Evolutionary conservation across 192 early-diverging fungal genomes (phyloP).

Genomic region (Entrophospora sp.): DNA sequence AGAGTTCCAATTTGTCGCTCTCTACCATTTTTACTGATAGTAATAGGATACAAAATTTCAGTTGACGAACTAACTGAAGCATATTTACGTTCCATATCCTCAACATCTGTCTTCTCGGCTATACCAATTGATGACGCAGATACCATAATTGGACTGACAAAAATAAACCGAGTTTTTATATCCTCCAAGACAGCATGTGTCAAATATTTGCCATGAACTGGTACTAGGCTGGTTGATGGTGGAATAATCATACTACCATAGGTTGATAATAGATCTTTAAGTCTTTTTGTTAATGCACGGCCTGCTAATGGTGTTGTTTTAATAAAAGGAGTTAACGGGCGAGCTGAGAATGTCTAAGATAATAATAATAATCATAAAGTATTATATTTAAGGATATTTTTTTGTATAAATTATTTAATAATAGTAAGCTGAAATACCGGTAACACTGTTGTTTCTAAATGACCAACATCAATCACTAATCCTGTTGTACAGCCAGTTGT

Average conservation of each 20-base stretch:
- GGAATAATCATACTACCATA: slow-evolving; percentile 33
- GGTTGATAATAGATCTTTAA: slow-evolving; percentile 44
- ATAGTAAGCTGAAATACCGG: no score
- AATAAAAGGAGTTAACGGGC: slow-evolving; percentile 57
- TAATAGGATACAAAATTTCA: slow-evolving; percentile 37
- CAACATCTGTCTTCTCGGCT: slow-evolving; percentile 23
- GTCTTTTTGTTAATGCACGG: slow-evolving; percentile 43
- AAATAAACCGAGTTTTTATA: slow-evolving; percentile 56
- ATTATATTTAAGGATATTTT: no score
- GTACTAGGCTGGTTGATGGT: slow-evolving; percentile 31
- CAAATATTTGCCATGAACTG: slow-evolving; percentile 39
- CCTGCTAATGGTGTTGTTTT: slow-evolving; percentile 59
- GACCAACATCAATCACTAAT: slow-evolving; percentile 80
- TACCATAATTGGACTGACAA: slow-evolving; percentile 45
- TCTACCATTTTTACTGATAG: slow-evolving; percentile 28
- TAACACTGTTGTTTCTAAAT: slow-evolving; percentile 62
- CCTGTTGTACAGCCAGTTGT: slow-evolving; percentile 70
- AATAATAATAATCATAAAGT: no score
- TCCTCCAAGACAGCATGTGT: slow-evolving; percentile 51
- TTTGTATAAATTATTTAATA: no score
- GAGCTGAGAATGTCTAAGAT: slow-evolving; percentile 60
- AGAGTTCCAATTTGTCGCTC: slow-evolving; percentile 35
- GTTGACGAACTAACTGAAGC: slow-evolving; percentile 34
- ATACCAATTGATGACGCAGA: slow-evolving; percentile 25
- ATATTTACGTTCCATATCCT: slow-evolving; percentile 41